Conservation (phyloP, 1,139 yeast genomes). For the Sugiyamaella neomexicana region DNA sequence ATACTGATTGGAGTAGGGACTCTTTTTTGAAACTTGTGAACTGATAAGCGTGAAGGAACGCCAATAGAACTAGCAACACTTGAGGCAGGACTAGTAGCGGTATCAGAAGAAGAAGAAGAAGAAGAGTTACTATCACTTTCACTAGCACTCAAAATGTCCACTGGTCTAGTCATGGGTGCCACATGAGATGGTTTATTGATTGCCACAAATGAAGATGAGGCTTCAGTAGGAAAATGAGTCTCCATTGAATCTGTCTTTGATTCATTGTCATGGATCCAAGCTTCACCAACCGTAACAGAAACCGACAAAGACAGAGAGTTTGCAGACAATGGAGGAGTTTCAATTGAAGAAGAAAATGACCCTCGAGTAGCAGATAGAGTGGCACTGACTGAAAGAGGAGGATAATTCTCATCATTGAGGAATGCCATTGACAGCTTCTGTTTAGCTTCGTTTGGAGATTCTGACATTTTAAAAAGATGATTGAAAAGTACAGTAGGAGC, state of each 20-base stretch:
- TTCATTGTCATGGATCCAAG: background rate
- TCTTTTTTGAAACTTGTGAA: background rate
- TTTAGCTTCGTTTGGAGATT: too few relatives aligned
- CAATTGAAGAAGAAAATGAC: background rate
- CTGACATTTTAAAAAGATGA: too few relatives aligned
- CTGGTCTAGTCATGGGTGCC: background rate
- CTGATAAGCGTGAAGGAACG: background rate
- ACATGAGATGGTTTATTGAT: background rate
- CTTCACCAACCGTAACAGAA: constrained; percentile 1
- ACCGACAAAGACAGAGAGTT: background rate
- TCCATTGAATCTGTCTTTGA: background rate
- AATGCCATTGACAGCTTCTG: background rate
- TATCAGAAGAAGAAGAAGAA: background rate
- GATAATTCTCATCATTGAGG: background rate
- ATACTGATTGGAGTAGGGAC: constrained; percentile 6
- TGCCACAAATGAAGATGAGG: background rate
- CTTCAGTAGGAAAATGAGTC: background rate
- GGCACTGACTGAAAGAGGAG: background rate
- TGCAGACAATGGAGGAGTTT: background rate
- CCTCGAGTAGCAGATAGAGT: background rate
- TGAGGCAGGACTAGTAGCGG: background rate
- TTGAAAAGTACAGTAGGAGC: background rate
- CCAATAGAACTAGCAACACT: background rate
- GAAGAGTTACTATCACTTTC: background rate
- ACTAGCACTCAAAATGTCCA: background rate